Evolutionary conservation across 2,329 filamentous ascomycete species (phyloP).

Genomic region (Lachnum nothofagi): DNA sequence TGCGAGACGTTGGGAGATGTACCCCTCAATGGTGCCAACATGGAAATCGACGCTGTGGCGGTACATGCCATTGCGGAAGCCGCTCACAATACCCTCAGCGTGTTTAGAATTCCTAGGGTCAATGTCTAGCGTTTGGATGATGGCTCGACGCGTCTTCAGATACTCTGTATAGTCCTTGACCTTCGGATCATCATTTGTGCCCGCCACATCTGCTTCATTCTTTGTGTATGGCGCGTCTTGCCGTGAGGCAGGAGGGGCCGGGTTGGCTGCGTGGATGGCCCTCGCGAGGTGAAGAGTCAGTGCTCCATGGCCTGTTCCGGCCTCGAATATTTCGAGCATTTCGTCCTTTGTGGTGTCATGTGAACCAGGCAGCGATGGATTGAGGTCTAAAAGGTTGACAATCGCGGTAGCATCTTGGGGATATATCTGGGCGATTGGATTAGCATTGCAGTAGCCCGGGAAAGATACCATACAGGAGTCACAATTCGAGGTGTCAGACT

Average conservation of each 20-base stretch:
- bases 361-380: slow-evolving; percentile 64
- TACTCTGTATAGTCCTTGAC: slow-evolving; percentile 20
- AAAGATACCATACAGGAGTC: slow-evolving; percentile 55
- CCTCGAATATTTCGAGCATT: slow-evolving; percentile 72
- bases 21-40: slow-evolving; percentile 59
- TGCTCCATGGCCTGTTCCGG: slow-evolving; percentile 78
- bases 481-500: slow-evolving; percentile 61
- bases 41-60: slow-evolving; percentile 68
- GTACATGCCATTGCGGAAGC: slow-evolving; percentile 68
- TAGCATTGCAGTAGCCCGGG: neutral
- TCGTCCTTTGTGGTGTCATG: slow-evolving; percentile 36
- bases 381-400: slow-evolving; percentile 69
- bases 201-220: neutral
- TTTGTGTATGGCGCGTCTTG: neutral
- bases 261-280: slow-evolving; percentile 70
- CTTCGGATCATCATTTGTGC: slow-evolving; percentile 1
- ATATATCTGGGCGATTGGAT: slow-evolving; percentile 53
- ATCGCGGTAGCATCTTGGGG: slow-evolving; percentile 71
- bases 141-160: slow-evolving; percentile 49
- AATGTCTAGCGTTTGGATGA: slow-evolving; percentile 72
- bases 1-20: slow-evolving; percentile 50
- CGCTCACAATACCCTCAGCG: slow-evolving; percentile 58
- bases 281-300: slow-evolving; percentile 70
- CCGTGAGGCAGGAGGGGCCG: slow-evolving; percentile 42
- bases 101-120: slow-evolving; percentile 56